A percentile compares a stretch with the other conserved stretches of the same genome.
Conservation (phyloP, 2,329 filamentous ascomycete genomes). For the Blastomyces gilchristii region DNA sequence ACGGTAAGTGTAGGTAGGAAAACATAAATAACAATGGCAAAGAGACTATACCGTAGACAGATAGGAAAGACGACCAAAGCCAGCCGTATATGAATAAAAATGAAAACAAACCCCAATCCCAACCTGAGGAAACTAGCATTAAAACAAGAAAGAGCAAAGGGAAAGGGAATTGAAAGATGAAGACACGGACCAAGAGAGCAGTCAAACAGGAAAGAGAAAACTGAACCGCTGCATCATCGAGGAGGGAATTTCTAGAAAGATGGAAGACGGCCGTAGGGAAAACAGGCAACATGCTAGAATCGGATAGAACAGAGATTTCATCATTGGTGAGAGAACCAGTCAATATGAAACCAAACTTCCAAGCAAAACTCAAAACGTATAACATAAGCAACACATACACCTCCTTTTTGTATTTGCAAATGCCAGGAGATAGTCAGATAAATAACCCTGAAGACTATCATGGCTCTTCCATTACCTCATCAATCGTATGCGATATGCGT, state of each 20-base stretch:
- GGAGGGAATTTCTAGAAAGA: background rate
- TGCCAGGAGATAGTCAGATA: background rate
- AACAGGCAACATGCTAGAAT: background rate
- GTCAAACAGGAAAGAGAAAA: constrained; percentile 1
- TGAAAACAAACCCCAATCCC: background rate
- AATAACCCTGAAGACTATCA: constrained; percentile 2
- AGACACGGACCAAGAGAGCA: background rate
- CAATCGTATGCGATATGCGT: constrained; percentile 16
- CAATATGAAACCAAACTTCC: background rate
- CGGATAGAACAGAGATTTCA: background rate
- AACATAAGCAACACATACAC: background rate
- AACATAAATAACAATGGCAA: background rate
- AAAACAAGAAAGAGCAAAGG: background rate
- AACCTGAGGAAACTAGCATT: background rate
- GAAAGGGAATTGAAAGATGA: background rate
- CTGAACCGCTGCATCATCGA: no score
- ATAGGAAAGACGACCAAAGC: background rate
- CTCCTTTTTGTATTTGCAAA: background rate
- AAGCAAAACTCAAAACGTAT: background rate
- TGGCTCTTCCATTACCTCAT: constrained; percentile 18
- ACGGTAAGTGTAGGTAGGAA: background rate
- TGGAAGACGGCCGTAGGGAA: background rate
- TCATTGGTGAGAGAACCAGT: background rate
- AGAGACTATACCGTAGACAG: background rate
- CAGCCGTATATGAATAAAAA: background rate